Evolutionary conservation across 805 yeast genomes (phyloP), one percentile per base, ranked within the genome.

Genomic region (Teunomyces cretensis): DNA sequence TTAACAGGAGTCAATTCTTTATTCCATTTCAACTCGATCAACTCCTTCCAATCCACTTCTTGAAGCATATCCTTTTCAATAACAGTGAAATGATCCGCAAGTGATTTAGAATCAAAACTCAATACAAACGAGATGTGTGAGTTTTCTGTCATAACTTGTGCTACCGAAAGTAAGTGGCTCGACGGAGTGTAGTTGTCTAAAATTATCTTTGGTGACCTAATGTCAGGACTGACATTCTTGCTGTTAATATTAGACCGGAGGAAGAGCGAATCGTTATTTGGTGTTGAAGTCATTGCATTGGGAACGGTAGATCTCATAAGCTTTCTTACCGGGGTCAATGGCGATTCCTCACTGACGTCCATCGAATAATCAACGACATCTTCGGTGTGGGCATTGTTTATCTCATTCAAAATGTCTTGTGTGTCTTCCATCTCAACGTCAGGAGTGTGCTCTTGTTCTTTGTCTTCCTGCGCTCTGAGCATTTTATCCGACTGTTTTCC

Each of bases 11-110:
- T 78, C 39, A 86, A 62, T 30, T 81, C 80, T 47, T 78, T 78
- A 42, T 80, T 79, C 89, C 96, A 86, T 40, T 80, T 76, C 50
- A 87, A 67, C 50, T 88, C 91, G 35, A 91, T 74, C 36, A 92
- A 73, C 53, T 89, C 96, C 55, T 82, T 84, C 97, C 98, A 92
- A 62, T 92, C 97, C 32, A 94, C 77, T 56, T 89, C 96, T 42
- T 80, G 76, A 16, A 91, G 64, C 35, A 90, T 78, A 62, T 94
- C 98, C 43, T 83, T 74, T 62, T 94, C 99, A 51, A 92, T 86
- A 40, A 88, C 61, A 0, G 98, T 92, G 64, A 92, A 74, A 51
- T 92, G 97, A 51, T 83, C 79, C 5, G 95, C 90, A 26, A 94
- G 65, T 0, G 78, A 68, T 44, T 71, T 65, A 1, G 96, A 82